Base-by-base conservation (phyloP, 2,329 filamentous ascomycete species). In the Colletotrichum sp. region DNA sequence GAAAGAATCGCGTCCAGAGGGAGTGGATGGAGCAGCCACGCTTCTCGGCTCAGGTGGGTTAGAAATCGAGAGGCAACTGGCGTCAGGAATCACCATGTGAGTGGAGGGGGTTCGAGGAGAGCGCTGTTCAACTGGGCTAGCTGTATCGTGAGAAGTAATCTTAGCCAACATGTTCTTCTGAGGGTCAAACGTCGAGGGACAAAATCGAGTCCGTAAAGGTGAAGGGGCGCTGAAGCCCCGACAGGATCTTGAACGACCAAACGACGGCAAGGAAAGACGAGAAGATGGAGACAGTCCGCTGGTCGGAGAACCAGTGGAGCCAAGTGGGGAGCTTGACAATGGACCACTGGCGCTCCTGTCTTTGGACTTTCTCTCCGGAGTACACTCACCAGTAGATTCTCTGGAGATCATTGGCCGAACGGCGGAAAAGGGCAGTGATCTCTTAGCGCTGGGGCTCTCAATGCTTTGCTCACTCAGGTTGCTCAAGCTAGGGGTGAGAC, bases 51-150 rank as follows among this genome's bases (percentile, higher is more conserved):
- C 79, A 33, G 79, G 77, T 21, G 87, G 86, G 70, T 91, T 93
- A 5, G 95, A 97, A 73, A 98, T 96, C 1, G 95, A 96, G 21
- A 98, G 86, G 51, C 91, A 91, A 82, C 94, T 97, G 1, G 95
- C 93, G 81, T 98, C 96, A 8, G 93, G 92, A 31, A 94, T 93
- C 31, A 92, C 88, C 79, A 94, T 89, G 68, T 88, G 89, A 74
- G 97, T 95, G 63, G 91, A 91, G 1, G 96, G 96, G 1, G 96
- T 98, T 72, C 91, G 93, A 21, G 95, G 95, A 12, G 94, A 91
- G 82, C 84, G 88, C 81, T 85, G 87, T 83, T 89, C 88, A 76
- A 91, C 84, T 65, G 93, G 90, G 83, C 89, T 93, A 75, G 90
- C 92, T 91, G 87, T 82, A 87, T 84, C 81, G 77, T 86, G 80